Base-by-base conservation (phyloP, 1,139 yeast genomes). In the Eremothecium cymbalariae region DNA sequence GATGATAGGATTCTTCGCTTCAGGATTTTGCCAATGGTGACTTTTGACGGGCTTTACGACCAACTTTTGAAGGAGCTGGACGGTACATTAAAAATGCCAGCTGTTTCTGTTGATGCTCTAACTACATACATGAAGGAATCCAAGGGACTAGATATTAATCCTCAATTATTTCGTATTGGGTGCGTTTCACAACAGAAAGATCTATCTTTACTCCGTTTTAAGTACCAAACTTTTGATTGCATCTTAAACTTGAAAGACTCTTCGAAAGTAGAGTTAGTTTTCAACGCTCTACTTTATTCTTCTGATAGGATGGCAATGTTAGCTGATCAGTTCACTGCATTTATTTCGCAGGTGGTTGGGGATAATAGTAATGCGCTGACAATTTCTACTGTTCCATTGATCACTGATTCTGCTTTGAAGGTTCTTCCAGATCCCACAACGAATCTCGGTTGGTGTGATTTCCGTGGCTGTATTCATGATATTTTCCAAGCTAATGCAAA, bases 401-500 rank as follows among this genome's bases (percentile, higher is more conserved):
- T 85, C 39, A 85, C 97, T 2, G 53, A 62, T 8, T 55, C 75
- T 2, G 95, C 86, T 52, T 53, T 52, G 24, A 46, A 57, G 1
- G 59, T 68, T 3, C 67, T 93, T 39, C 98, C 98, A 5, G 93
- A 88, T 54, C 98, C 99, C 28, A 83, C 86, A 3, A 60, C 65
- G 8, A 81, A 88, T 51, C 69, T 90, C 46, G 94, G 86, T 58
- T 90, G 97, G 97, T 67, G 77, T 28, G 83, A 83, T 13, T 90
- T 77, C 60, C 72, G 93, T 46, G 98, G 99, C 31, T 88, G 97
- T 8, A 93, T 90, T 47, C 98, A 93, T 54, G 98, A 90, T 50
- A 88, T 90, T 32, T 90, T 90, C 60, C 77, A 79, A 59, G 74
- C 68, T 38, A 90, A 90, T 56, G 96, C 98, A 3, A 74, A 67